Percentiles rank a stretch among this genome's conserved stretches.
These are phyloP conservation scores for Zea mays DNA, from an alignment of 176 grass and related monocot species.

Conservation along the genomic window Zm-B73-REFERENCE-NAM-5.0 NC_050097.1:32875501-32876000, in stretches of 20 bases:
- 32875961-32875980: neutral
- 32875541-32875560: constrained; percentile 99
- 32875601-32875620: constrained; percentile 21
- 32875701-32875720: neutral
- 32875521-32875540: constrained; percentile 97
- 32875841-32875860: constrained; percentile 1
- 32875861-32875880: constrained; percentile 20
- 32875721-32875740: constrained; percentile 12
- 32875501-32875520: constrained; percentile 93
- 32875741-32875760: neutral
- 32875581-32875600: constrained; percentile 28
- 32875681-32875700: neutral
- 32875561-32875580: constrained; percentile 43
- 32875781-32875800: constrained; percentile 2
- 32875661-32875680: constrained; percentile 22
- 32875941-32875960: constrained; percentile 16
- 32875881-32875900: constrained; percentile 16
- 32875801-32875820: neutral
- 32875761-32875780: constrained; percentile 11
- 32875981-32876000: neutral
- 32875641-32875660: constrained; percentile 5
- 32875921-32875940: constrained; percentile 2
- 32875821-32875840: constrained; percentile 22
- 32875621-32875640: constrained; percentile 18
- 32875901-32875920: neutral